These are phyloP conservation scores for Solanum pimpinellifolium DNA, from an alignment of 257 asterid species.

Conservation along the genomic window DNA sequence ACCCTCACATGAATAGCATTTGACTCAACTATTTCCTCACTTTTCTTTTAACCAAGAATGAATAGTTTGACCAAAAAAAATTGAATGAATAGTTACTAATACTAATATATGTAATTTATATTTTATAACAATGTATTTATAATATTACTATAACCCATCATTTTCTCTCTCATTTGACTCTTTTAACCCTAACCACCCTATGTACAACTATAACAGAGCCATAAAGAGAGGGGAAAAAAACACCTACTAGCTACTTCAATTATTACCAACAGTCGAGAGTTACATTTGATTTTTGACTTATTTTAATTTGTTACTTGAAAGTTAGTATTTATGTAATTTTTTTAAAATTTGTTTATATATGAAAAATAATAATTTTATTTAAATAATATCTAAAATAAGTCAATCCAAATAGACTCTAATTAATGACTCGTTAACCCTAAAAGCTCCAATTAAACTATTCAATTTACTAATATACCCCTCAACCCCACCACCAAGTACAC, in stretches of 20 bases:
- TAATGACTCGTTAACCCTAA: not conserved
- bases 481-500: not conserved
- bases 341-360: no score
- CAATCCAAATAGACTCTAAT: fast-evolving
- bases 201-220: not conserved
- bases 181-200: not conserved
- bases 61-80: not conserved
- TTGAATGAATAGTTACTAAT: not conserved
- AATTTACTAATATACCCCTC: constrained; percentile 17
- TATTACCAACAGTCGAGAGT: not conserved
- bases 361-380: no score
- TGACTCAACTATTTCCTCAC: not conserved
- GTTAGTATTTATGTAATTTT: fast-evolving
- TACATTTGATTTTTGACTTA: fast-evolving
- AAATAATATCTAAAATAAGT: no score
- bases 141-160: not conserved
- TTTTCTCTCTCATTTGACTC: not conserved
- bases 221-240: not conserved
- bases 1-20: not conserved
- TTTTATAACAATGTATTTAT: not conserved
- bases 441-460: not conserved
- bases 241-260: not conserved
- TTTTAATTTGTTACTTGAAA: fast-evolving
- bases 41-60: not conserved
- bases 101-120: not conserved